A percentile compares a stretch with the other conserved stretches of the same genome.
Conservation (phyloP, 2,329 filamentous ascomycete species). For the Pezicula rhizophila region DNA sequence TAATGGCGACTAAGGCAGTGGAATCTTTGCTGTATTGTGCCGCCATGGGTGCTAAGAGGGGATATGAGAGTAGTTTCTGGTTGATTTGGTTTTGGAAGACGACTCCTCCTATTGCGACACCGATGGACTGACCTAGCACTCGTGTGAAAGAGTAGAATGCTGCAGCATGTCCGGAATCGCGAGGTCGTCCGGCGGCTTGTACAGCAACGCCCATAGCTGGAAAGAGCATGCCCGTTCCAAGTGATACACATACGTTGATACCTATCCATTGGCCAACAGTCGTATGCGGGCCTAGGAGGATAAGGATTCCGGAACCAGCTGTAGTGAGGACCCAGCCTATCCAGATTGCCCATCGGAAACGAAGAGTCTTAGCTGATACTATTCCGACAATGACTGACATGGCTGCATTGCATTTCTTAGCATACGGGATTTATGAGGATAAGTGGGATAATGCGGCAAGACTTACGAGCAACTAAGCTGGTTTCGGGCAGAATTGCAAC, state of each 20-base stretch:
- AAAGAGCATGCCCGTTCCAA: constrained; percentile 60
- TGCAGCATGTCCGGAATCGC: constrained; percentile 53
- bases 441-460: constrained; percentile 44
- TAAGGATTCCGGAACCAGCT: constrained; percentile 50
- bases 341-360: constrained; percentile 50
- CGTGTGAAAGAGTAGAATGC: constrained; percentile 64
- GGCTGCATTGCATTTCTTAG: constrained; percentile 53
- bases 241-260: constrained; percentile 51
- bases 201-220: constrained; percentile 57
- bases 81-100: constrained; percentile 59
- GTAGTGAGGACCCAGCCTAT: constrained; percentile 55
- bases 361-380: constrained; percentile 46
- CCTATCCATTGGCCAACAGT: constrained; percentile 51
- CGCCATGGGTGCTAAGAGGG: constrained; percentile 17
- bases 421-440: constrained; percentile 39
- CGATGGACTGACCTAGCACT: constrained; percentile 57
- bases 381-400: constrained; percentile 50
- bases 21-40: constrained; percentile 23
- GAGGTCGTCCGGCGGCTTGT: constrained; percentile 52
- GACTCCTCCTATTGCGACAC: constrained; percentile 61
- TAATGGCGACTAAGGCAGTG: constrained; percentile 20
- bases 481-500: constrained; percentile 53
- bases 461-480: constrained; percentile 51
- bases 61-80: constrained; percentile 18
- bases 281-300: constrained; percentile 43